Conservation (phyloP, 2,329 filamentous ascomycete genomes). For the Aspergillus sergii region DNA sequence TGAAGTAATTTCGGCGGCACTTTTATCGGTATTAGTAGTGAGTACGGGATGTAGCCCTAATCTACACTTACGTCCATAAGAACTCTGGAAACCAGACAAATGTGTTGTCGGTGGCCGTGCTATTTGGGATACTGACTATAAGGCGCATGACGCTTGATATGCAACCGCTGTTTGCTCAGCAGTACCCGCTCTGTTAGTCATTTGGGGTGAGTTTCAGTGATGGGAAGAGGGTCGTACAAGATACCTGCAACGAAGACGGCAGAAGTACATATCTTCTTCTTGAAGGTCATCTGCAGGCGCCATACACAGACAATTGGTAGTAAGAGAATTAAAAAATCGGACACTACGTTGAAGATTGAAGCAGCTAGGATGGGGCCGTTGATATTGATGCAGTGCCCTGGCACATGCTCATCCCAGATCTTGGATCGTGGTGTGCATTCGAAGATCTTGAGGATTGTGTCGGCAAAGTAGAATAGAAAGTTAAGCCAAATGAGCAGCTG, state of each 20-base stretch:
- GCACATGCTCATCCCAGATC: conserved; percentile 22
- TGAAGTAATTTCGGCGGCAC: conserved; percentile 27
- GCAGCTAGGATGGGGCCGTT: conserved; percentile 24
- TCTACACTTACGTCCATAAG: conserved; percentile 28
- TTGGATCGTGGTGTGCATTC: conserved; percentile 27
- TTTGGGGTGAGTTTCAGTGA: not conserved
- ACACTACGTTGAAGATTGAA: conserved; percentile 26
- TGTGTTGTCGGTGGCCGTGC: conserved; percentile 21
- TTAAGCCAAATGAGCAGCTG: conserved; percentile 28
- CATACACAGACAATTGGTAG: conserved; percentile 28
- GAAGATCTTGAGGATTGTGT: conserved; percentile 30
- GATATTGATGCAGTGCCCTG: conserved; percentile 28
- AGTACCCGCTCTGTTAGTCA: not conserved
- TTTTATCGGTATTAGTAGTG: not conserved
- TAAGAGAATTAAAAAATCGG: conserved; percentile 26
- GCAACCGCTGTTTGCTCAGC: conserved; percentile 19
- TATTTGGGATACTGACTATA: conserved; percentile 21
- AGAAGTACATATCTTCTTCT: conserved; percentile 23
- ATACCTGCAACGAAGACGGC: conserved; percentile 26
- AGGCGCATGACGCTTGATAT: conserved; percentile 29
- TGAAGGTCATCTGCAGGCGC: conserved; percentile 22
- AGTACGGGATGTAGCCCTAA: not conserved
- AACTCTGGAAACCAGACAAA: conserved; percentile 28
- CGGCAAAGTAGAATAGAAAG: conserved; percentile 27
- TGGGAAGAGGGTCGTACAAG: conserved; percentile 18